Conservation (phyloP, 352 stramenopile genomes). For the Globisporangium lucens region DNA sequence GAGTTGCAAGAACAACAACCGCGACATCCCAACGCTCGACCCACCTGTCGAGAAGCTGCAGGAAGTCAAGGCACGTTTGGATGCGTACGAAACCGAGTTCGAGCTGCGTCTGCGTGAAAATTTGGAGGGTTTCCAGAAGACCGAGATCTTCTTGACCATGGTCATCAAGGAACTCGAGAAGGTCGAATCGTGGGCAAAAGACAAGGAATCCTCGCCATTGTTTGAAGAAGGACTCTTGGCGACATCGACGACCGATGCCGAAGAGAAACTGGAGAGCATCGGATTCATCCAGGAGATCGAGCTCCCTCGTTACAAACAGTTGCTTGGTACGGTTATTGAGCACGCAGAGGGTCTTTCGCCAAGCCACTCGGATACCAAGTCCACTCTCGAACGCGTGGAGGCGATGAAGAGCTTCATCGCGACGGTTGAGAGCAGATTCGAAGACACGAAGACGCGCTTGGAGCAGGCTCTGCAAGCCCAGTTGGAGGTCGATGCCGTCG, state of each 20-base stretch:
- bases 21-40: slow-evolving; percentile 60
- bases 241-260: slow-evolving; percentile 57
- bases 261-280: slow-evolving; percentile 84
- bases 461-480: slow-evolving; percentile 56
- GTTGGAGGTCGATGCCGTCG: slow-evolving; percentile 72
- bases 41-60: slow-evolving; percentile 80
- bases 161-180: slow-evolving; percentile 87
- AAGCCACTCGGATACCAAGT: slow-evolving; percentile 66
- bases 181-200: slow-evolving; percentile 77
- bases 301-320: slow-evolving; percentile 78
- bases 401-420: slow-evolving; percentile 73
- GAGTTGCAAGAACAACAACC: slow-evolving; percentile 88
- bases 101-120: slow-evolving; percentile 74
- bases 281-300: slow-evolving; percentile 82
- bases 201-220: slow-evolving; percentile 67
- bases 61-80: slow-evolving; percentile 63
- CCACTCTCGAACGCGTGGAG: slow-evolving; percentile 69
- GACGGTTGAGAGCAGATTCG: slow-evolving; percentile 69
- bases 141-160: slow-evolving; percentile 74
- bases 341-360: slow-evolving; percentile 61
- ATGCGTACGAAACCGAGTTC: slow-evolving; percentile 66
- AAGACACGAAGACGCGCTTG: slow-evolving; percentile 56
- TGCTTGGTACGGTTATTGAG: slow-evolving; percentile 62
- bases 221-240: slow-evolving; percentile 59
- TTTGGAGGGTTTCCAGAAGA: slow-evolving; percentile 81